Base-by-base conservation (phyloP, 108 stramenopile species). In the Nitzschia inconspicua region DNA sequence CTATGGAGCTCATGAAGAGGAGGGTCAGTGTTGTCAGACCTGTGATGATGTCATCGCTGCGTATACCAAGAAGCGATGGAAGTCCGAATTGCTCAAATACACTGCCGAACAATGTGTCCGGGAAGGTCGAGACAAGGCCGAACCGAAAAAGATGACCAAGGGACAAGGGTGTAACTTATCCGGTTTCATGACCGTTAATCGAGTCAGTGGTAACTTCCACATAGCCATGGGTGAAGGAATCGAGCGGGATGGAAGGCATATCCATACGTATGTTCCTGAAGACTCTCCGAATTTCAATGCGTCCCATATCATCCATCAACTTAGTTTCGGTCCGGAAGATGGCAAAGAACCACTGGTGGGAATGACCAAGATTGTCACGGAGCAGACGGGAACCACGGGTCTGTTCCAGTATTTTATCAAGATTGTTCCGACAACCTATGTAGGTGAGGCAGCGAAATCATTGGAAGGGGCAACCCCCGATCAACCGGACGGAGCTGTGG, bases 151-250 rank as follows among this genome's bases (percentile, higher is more conserved):
- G 19, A 75, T 95, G 78, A 70, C 68, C 44, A 62, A 62, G 30
- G 94, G 91, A 5, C 93, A 98, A 61, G 98, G 98, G 10, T 99
- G 98, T 46, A 85, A 83, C 34, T 63, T 98, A 18, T 66, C 75
- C 5, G 98, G 98, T 23, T 83, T 80, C 63, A 93, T 99, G 85
- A 73, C 70, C 0, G 84, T 99, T 5, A 98, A 98, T 66, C 91
- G 87, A 36, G 97, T 98, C 0, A 89, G 88, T 11, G 98, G 98
- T 0, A 99, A 98, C 57, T 97, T 99, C 60, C 96, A 99, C 75
- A 89, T 98, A 59, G 97, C 97, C 34, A 93, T 96, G 81, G 98
- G 97, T 13, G 98, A 98, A 51, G 88, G 94, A 16, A 76, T 97
- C 24, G 94, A 97, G 58, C 73, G 90, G 35, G 91, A 95, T 54